Base-by-base conservation (phyloP, 2,329 filamentous ascomycete species). In the Nothophaeocryptopus gaeumannii region DNA sequence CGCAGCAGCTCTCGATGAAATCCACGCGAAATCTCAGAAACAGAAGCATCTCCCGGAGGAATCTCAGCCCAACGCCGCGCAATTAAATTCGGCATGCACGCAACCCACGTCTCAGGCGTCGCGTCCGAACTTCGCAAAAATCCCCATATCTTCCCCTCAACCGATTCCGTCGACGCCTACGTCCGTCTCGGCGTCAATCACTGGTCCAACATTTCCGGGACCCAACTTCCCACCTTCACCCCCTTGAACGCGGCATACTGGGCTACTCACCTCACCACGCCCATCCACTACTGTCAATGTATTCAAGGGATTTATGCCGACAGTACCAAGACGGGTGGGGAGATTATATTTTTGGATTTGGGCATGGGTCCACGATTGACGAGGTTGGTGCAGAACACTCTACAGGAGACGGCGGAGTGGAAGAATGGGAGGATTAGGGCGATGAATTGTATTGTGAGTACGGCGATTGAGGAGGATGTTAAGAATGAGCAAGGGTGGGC, bases 401-500 rank as follows among this genome's bases (percentile, higher is more conserved):
- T 39, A n/a, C 36, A 39, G 12, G 36, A 39, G 12, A 39, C 5
- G 12, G 5, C 36, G 14, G 36, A 39, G 36, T 39, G 36, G 36
- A 16, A 39, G 36, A 16, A 16, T 16, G 36, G 36, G 12, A 13
- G 36, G 10, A 39, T 39, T 3, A 11, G 14, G 10, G 36, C 36
- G 12, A 39, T 39, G 5, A 39, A 39, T 16, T 39, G 36, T 16
- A 39, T 39, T 39, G 36, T 39, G n/a, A 39, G 36, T 16, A 39
- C 36, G 3, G 3, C 20, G 20, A 26, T 4, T 26, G 20, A 7
- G 20, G 20, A 26, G 20, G 20, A 26, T 26, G 20, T 26, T 3
- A 26, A 26, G 20, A 26, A 7, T 26, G 20, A 26, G 20, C 4
- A 26, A 26, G 20, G 20, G 20, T 26, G 20, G 20, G 20, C 20